These are phyloP conservation scores for Lunasporangiospora selenospora DNA, from an alignment of 192 early-diverging fungal species.

Conservation along the genomic window DNA sequence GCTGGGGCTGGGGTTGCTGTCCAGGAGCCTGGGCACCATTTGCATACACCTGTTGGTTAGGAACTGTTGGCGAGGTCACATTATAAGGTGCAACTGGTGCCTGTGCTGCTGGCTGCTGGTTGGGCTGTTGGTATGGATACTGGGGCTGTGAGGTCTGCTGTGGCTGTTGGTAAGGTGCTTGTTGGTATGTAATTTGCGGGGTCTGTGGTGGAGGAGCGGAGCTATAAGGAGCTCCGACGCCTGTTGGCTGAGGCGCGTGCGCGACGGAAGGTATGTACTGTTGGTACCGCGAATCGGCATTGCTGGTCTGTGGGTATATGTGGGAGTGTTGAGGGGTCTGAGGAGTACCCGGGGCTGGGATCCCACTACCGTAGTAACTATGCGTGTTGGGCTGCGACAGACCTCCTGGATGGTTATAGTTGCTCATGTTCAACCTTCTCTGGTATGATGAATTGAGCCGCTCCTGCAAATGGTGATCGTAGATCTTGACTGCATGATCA, in stretches of 20 bases:
- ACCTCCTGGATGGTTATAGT: slow-evolving; percentile 20
- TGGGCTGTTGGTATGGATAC: slow-evolving; percentile 19
- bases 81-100: no score
- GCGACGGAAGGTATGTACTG: slow-evolving; percentile 27
- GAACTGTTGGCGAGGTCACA: no score
- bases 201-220: slow-evolving; percentile 7
- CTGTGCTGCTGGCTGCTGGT: no score
- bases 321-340: slow-evolving; percentile 28
- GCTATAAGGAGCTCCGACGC: slow-evolving; percentile 10
- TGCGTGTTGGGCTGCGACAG: background rate
- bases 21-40: no score
- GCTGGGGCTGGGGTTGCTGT: no score
- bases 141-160: no score
- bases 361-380: no score
- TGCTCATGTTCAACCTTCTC: slow-evolving; percentile 26
- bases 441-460: slow-evolving; percentile 35
- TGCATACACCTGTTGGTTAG: no score
- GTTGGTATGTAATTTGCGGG: slow-evolving; percentile 20
- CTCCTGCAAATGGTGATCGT: slow-evolving; percentile 39
- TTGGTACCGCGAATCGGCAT: slow-evolving; percentile 22
- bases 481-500: slow-evolving; percentile 43
- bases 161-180: background rate
- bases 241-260: background rate
- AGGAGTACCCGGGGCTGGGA: background rate
- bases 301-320: slow-evolving; percentile 26